phyloP scores from a whole-genome alignment of 306 rosid species.

The Vachellia collinsii region DNA sequence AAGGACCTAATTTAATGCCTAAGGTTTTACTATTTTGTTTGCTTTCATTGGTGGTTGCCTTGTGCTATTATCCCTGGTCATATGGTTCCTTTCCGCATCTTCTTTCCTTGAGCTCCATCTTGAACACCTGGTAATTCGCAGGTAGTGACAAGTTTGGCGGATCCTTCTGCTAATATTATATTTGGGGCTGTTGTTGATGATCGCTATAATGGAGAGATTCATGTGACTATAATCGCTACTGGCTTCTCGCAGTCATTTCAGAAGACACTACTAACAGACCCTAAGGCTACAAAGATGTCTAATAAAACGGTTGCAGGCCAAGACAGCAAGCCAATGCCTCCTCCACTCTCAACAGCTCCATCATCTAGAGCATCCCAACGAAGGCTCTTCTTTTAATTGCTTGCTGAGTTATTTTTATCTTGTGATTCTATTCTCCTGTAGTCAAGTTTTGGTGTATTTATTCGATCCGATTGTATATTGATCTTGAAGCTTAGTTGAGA shows the following conservation, averaged over 20 bases:
- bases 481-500: slow-evolving; percentile 19
- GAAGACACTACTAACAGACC: slow-evolving; percentile 82
- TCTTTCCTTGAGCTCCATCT: background rate
- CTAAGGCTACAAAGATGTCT: slow-evolving; percentile 72
- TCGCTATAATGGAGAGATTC: slow-evolving; percentile 90
- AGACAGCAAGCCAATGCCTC: slow-evolving; percentile 63
- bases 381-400: slow-evolving; percentile 75
- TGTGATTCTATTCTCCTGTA: background rate
- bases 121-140: slow-evolving; percentile 30
- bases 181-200: slow-evolving; percentile 97
- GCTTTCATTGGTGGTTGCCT: slow-evolving; percentile 6
- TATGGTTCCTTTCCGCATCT: background rate
- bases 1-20: background rate
- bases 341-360: slow-evolving; percentile 56
- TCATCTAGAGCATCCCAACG: slow-evolving; percentile 62
- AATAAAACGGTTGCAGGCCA: slow-evolving; percentile 66
- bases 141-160: slow-evolving; percentile 97
- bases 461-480: slow-evolving; percentile 15
- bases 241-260: slow-evolving; percentile 96
- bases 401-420: slow-evolving; percentile 14
- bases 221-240: slow-evolving; percentile 89
- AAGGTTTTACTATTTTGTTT: background rate
- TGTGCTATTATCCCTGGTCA: background rate
- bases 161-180: slow-evolving; percentile 94
- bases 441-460: slow-evolving; percentile 12